Evolutionary conservation across 352 stramenopile genomes (phyloP), one percentile per base, ranked within the genome.

Genomic region (Pythium vanterpoolii): DNA sequence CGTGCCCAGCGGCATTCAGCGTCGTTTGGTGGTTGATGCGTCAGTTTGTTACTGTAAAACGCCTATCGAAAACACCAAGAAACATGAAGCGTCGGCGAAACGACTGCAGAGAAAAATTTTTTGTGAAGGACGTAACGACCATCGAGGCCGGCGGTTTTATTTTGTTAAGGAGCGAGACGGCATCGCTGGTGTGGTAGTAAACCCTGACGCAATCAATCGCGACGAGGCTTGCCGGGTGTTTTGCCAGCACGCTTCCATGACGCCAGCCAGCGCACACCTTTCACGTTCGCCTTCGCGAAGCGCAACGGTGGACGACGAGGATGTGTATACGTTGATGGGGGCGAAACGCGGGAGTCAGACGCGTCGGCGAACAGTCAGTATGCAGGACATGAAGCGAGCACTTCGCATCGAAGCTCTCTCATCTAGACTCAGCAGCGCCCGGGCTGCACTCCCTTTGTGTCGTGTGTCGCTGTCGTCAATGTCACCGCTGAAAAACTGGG

Each of bases 401-500:
- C 44, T 62, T 5, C 10, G 43, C 8, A 11, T 26, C 2, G 3
- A 26, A 2, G 34, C 30, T 1, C 38, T 60, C 30, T 33, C 53
- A 2, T 45, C 53, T 30, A 53, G 28, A 26, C 40, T 66, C 30
- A 43, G 18, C 30, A 39, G 23, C 14, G 58, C 58, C 10, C 53
- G 53, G 16, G 44, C 28, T 2, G 36, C 58, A 23, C 40, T 66
- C 19, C 58, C 58, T 11, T 14, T 47, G 11, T 53, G 24, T 23
- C 57, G 55, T 26, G 6, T 46, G 26, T 64, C 56, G 56, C 46
- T 64, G 4, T 34, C 58, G 3, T 46, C 58, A 28, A 30, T 63
- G 45, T 16, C 21, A 11, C 23, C 56, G 46, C 26, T 53, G 5
- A 21, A 24, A 28, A 36, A n/a, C 21, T 57, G 16, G 18, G 33